phyloP scores from a whole-genome alignment of 306 rosid species.

The Acacia acuminata region DNA sequence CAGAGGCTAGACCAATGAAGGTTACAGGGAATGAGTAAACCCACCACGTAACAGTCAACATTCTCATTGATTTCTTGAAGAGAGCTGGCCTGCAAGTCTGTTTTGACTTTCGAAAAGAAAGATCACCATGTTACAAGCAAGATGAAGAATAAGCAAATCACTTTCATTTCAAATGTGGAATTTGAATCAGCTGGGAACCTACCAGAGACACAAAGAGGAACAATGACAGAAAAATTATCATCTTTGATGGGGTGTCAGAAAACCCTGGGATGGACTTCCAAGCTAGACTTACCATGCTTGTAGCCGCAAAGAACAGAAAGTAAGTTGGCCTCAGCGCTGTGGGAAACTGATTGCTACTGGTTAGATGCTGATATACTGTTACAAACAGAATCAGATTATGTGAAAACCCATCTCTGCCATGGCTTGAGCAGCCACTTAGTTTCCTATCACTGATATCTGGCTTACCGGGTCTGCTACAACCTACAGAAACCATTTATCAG shows the following conservation, averaged over 20 bases:
- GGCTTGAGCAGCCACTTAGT: constrained; percentile 48
- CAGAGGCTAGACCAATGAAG: constrained; percentile 50
- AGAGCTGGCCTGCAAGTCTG: constrained; percentile 54
- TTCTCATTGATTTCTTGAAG: constrained; percentile 58
- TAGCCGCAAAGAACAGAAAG: constrained; percentile 55
- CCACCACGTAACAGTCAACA: constrained; percentile 52
- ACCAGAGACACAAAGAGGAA: constrained; percentile 58
- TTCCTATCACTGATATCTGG: constrained; percentile 56
- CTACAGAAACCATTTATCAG: constrained; percentile 47
- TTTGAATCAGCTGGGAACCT: constrained; percentile 9
- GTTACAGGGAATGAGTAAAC: constrained; percentile 51
- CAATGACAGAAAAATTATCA: constrained; percentile 56
- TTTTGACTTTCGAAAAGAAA: constrained; percentile 1
- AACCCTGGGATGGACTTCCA: constrained; percentile 50
- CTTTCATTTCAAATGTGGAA: not conserved
- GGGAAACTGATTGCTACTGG: constrained; percentile 42
- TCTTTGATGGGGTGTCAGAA: constrained; percentile 48
- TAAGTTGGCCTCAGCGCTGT: constrained; percentile 44
- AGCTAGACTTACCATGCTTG: constrained; percentile 62
- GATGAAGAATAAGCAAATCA: not conserved
- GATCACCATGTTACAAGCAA: not conserved
- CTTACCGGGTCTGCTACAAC: constrained; percentile 51
- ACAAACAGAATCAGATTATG: constrained; percentile 50
- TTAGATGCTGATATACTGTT: constrained; percentile 48
- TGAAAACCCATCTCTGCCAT: constrained; percentile 46